Base-by-base conservation (phyloP, 164 flowering plant species). In the Protea cynaroides region DNA sequence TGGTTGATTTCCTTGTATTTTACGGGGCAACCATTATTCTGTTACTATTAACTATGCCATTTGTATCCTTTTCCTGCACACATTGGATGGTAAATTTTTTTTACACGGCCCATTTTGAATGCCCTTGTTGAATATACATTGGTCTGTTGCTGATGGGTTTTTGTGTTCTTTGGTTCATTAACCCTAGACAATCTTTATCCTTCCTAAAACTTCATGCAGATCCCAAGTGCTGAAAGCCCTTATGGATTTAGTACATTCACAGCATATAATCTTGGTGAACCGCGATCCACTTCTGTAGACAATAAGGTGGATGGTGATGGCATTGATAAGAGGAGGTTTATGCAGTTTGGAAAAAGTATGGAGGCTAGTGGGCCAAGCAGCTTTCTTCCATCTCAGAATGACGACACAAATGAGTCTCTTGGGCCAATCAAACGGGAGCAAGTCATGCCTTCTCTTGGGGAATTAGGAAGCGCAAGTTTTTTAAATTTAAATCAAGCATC, bases 391-490 rank as follows among this genome's bases (percentile, higher is more conserved):
- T 53, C 74, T 61, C 76, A 67, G 36, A 74, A 49, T 59, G 76
- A 61, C 68, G 74, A 67, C 67, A 23, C 65, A 66, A 75, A 72
- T 69, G 79, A 68, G 11, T 53, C 66, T 66, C 60, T 71, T 40
- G 74, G 67, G 36, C 65, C 69, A 71, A 75, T 76, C 70, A 85
- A 86, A 77, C 82, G 72, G 58, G 92, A 86, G 65, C 83, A 81
- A 43, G 61, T 52, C 58, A 44, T 71, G 37, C 74, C 67, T 64
- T 46, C 78, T 59, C 13, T 62, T 5, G 75, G 71, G 64, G 85
- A 84, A 74, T 55, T 53, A 58, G 88, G 81, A 66, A 68, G 63
- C 69, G 61, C 79, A 23, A 71, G 66, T 63, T 59, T 79, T 23
- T 63, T 76, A 36, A 72, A 56, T 61, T 72, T 74, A 21, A 66